phyloP scores from a whole-genome alignment of 208 protist species.

The Leishmania amazonensis region DNA sequence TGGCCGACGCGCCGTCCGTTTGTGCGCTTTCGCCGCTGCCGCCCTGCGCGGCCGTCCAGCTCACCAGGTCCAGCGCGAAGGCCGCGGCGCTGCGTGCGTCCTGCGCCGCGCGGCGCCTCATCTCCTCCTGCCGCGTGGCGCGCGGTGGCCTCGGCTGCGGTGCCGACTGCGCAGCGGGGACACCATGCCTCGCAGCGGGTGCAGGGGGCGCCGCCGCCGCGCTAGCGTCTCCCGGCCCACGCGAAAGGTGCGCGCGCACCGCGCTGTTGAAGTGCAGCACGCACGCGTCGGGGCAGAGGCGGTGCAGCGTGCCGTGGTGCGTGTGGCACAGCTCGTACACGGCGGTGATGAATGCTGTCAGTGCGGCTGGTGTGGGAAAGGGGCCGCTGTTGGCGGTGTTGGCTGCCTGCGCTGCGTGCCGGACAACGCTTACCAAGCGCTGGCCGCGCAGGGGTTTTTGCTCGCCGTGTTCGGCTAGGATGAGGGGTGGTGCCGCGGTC shows the following conservation, averaged over 20 bases:
- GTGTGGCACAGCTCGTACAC: constrained; percentile 11
- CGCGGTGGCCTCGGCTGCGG: neutral
- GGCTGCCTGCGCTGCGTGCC: constrained; percentile 9
- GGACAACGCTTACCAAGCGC: neutral
- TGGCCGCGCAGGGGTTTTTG: neutral
- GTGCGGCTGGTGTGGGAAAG: constrained; percentile 14
- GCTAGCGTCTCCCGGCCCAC: neutral
- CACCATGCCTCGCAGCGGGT: neutral
- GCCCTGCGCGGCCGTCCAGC: neutral
- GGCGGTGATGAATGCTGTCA: constrained; percentile 20
- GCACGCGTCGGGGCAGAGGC: constrained; percentile 17
- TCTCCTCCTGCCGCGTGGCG: neutral
- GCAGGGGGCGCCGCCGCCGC: neutral
- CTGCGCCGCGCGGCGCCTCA: neutral
- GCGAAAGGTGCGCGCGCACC: constrained; percentile 10
- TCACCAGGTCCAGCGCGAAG: constrained; percentile 26
- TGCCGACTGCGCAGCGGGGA: neutral
- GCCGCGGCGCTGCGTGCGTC: constrained; percentile 18
- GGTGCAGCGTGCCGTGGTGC: constrained; percentile 21
- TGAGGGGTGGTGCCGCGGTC: neutral
- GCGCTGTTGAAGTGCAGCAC: constrained; percentile 28
- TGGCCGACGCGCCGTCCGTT: neutral
- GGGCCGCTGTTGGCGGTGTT: constrained; percentile 18
- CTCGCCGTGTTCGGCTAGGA: neutral
- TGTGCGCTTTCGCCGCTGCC: neutral